These are phyloP conservation scores for Penstemon eatonii DNA, from an alignment of 257 asterid species.

Conservation along the genomic window DNA sequence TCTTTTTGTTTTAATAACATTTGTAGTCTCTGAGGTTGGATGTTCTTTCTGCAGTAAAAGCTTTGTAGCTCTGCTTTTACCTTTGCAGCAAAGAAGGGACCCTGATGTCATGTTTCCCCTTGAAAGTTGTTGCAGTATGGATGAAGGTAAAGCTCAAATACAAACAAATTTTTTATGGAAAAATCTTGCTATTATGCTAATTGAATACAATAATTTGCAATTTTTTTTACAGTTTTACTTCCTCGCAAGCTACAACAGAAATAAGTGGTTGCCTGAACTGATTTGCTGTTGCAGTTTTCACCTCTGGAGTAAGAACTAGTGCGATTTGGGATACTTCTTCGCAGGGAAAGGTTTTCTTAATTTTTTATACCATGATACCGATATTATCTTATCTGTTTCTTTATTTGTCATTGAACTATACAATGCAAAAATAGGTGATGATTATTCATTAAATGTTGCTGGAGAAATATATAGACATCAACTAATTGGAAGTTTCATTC, in stretches of 20 bases:
- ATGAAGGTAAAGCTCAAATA: conserved; percentile 50
- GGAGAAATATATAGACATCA: too few relatives aligned
- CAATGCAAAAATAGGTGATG: too few relatives aligned
- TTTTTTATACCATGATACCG: too few relatives aligned
- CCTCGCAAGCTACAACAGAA: conserved; percentile 53
- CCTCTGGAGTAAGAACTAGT: conserved; percentile 22
- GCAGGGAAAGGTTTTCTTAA: too few relatives aligned
- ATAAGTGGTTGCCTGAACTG: conserved; percentile 28
- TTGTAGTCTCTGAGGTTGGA: conserved; percentile 20
- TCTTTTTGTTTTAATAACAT: not conserved
- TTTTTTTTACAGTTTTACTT: conserved; percentile 54
- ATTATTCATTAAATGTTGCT: too few relatives aligned
- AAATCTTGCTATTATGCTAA: not conserved
- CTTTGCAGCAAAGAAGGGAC: conserved; percentile 57
- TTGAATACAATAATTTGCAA: conserved; percentile 28
- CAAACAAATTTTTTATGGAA: not conserved
- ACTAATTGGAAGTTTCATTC: too few relatives aligned
- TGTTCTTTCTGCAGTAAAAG: conserved; percentile 66
- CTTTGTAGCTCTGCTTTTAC: conserved; percentile 56
- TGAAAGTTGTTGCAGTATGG: conserved; percentile 63
- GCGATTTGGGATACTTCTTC: conserved; percentile 24
- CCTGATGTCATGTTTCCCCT: conserved; percentile 59
- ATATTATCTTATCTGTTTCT: too few relatives aligned
- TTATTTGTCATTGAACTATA: too few relatives aligned
- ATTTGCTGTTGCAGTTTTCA: conserved; percentile 22